Evolutionary conservation across 805 yeast genomes (phyloP), one percentile per base, ranked within the genome.

Genomic region (Zygoascus flipseniorum): DNA sequence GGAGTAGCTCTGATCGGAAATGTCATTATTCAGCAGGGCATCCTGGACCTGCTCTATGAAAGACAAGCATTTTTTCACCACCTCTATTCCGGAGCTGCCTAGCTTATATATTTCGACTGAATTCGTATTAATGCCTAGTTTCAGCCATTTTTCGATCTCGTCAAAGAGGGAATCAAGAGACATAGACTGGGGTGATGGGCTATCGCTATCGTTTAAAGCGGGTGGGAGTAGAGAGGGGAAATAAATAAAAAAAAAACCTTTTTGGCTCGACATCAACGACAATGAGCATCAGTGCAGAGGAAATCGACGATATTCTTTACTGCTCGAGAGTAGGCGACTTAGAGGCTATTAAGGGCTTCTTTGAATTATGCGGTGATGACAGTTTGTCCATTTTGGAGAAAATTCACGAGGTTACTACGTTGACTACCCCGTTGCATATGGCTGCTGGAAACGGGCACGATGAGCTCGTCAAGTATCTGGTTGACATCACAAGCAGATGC

Each of bases 381-480:
- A 79, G 49, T 75, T 2, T 32, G 26, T 5, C n/a, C 18, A 51
- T 54, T 14, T 73, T 61, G 72, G 79, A 50, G 77, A 79, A 48
- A 76, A 82, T 85, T 59, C 74, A 75, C 58, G 96, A 90, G 60
- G 83, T 81, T 47, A 72, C 67, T 51, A 76, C 90, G 1, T 67
- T 76, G 42, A 80, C 86, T 50, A 87, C 96, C 0, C 85, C 96
- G 8, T 71, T 93, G 49, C 99, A 93, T 66, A 87, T 88, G 90
- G 97, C 98, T 0, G 83, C 95, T 23, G 99, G 95, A 28, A 93
- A 93, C 69, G 99, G 97, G 1, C 95, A 92, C 66, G 58, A 72
- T 4, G 89, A 83, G 31, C 80, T 83, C 3, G 78, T 86, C 26
- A 69, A 78, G 61, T 85, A 77, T 60, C 57, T 60, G 23, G 9